Conservation (phyloP, 495 filamentous ascomycete species). For the Xylaria bambusicola region DNA sequence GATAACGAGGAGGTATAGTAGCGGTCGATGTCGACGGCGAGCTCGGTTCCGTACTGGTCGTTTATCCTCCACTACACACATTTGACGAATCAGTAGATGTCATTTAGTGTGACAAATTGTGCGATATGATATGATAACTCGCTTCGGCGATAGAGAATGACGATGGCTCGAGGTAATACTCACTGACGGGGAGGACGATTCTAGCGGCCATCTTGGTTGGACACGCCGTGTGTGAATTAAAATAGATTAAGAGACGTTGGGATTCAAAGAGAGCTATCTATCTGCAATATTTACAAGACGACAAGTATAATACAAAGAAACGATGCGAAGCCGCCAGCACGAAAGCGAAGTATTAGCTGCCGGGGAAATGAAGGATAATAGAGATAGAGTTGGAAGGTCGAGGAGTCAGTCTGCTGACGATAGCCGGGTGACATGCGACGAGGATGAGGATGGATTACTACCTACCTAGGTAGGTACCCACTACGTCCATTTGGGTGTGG, state of each 20-base stretch:
- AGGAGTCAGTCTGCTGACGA: neutral
- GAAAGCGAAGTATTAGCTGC: neutral
- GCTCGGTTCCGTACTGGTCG: conserved; percentile 27
- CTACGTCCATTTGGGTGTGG: too few relatives aligned
- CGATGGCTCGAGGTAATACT: conserved; percentile 4
- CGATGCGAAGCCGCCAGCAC: neutral
- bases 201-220: conserved; percentile 27
- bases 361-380: too few relatives aligned
- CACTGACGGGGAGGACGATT: conserved; percentile 26
- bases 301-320: neutral
- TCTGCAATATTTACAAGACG: conserved; percentile 4
- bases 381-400: conserved; percentile 1
- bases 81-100: neutral
- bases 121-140: neutral
- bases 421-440: too few relatives aligned
- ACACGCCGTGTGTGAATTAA: neutral
- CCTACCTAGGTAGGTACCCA: neutral
- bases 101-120: neutral
- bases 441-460: neutral
- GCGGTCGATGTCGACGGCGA: conserved; percentile 32
- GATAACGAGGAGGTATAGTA: conserved; percentile 29
- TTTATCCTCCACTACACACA: conserved; percentile 39
- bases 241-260: neutral
- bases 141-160: neutral
- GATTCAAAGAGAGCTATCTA: neutral